phyloP scores from a whole-genome alignment of 75 land plant genomes.

The Gnetum montanum region DNA sequence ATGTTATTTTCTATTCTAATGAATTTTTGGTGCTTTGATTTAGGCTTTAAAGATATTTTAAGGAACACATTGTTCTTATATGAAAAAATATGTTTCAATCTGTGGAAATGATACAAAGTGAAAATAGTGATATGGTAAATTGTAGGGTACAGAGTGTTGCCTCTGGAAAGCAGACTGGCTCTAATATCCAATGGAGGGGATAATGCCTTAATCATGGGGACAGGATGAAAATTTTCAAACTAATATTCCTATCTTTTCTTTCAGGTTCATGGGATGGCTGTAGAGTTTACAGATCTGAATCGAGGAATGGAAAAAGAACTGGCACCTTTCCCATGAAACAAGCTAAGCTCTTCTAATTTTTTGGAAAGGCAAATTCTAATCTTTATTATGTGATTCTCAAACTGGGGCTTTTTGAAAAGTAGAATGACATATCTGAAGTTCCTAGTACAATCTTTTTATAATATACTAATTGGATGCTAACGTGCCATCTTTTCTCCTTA shows the following conservation, averaged over 20 bases:
- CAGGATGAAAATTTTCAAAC: too few relatives aligned
- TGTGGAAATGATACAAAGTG: constrained; percentile 7
- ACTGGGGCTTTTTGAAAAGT: constrained; percentile 82
- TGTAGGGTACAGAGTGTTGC: too few relatives aligned
- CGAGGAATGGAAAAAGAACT: constrained; percentile 45
- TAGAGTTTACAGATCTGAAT: constrained; percentile 66
- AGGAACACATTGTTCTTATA: too few relatives aligned
- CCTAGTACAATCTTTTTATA: neutral
- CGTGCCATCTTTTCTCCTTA: too few relatives aligned
- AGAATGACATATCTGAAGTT: neutral
- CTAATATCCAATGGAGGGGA: too few relatives aligned
- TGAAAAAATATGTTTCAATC: neutral
- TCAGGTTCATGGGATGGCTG: constrained; percentile 70
- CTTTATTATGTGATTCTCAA: constrained; percentile 78
- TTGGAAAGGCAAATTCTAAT: constrained; percentile 81
- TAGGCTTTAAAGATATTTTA: too few relatives aligned
- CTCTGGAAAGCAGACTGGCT: too few relatives aligned
- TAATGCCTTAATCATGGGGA: too few relatives aligned
- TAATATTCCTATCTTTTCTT: neutral
- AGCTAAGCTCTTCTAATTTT: constrained; percentile 64
- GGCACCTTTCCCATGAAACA: constrained; percentile 65
- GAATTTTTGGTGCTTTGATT: neutral
- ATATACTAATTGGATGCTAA: neutral
- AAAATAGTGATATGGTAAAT: too few relatives aligned
- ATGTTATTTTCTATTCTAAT: constrained; percentile 26